Base-by-base conservation (phyloP, 2,329 filamentous ascomycete species). In the Pyricularia sp. region DNA sequence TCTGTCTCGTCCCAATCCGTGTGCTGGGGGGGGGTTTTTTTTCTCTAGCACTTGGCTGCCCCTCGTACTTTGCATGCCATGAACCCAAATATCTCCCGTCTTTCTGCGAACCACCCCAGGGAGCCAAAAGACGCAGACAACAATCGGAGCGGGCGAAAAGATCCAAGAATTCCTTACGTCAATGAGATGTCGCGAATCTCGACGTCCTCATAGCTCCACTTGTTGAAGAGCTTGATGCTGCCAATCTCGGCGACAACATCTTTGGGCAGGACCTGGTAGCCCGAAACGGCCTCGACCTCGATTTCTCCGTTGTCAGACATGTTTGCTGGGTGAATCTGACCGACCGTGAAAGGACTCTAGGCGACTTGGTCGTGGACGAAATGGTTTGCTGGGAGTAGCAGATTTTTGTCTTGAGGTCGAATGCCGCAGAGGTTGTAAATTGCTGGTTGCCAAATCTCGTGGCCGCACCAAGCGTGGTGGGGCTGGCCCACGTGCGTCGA, bases 161-260 rank as follows among this genome's bases (percentile, higher is more conserved):
- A 70, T 67, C 69, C 70, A 67, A 63, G 24, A 40, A n/a, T 44
- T 74, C 79, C 91, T 84, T 96, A 99, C 94, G 93, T 97, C 84
- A 99, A 86, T 76, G 94, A 99, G 84, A 99, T 97, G 80, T 99
- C 94, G 81, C 93, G 89, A 82, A 99, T 94, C 87, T 99, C 94
- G 78, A 99, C 93, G 88, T 97, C 91, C 79, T 94, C 94, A 83
- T 97, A 99, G 82, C 82, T 81, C 82, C 93, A 96, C 83, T 96
- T 96, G 88, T 94, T 72, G 71, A 96, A 96, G 75, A 96, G 87
- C 89, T 96, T 96, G 80, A 94, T 85, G 82, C 85, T 88, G 81
- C 92, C 93, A 82, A 94, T 88, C 83, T 96, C 91, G 75, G 87
- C 84, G 76, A 87, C 84, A 78, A 96, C 89, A 72, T 96, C 92